Percentiles rank a stretch among this genome's conserved stretches.
Evolutionary conservation across 495 filamentous ascomycete species (phyloP).

Genomic region (Aspergillus ellipticus): DNA sequence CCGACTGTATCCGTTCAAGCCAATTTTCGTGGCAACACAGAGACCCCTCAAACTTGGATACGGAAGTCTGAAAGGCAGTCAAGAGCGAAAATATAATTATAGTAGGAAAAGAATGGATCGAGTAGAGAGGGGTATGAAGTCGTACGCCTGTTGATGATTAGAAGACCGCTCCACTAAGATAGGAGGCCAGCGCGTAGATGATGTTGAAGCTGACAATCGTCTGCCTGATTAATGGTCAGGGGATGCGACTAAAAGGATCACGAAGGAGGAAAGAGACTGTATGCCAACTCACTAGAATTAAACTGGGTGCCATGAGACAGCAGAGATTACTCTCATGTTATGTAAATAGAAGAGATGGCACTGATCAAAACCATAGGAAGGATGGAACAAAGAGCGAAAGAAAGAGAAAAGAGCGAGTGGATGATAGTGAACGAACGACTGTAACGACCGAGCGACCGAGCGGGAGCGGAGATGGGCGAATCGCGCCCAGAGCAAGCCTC

Average conservation of each 20-base stretch:
- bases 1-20: constrained; percentile 1
- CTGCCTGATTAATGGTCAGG: constrained; percentile 15
- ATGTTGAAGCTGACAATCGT: constrained; percentile 1
- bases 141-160: background rate
- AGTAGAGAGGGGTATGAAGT: background rate
- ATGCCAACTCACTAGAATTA: constrained; percentile 5
- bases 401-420: constrained; percentile 31
- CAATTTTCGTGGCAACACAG: background rate
- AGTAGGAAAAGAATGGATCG: background rate
- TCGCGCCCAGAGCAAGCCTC: background rate
- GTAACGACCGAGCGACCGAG: background rate
- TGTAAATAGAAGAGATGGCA: constrained; percentile 34
- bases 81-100: background rate
- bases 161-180: background rate
- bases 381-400: constrained; percentile 49
- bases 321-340: constrained; percentile 10
- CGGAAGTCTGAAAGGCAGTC: background rate
- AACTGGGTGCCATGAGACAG: constrained; percentile 9
- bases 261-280: background rate
- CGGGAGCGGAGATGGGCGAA: constrained; percentile 2
- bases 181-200: background rate
- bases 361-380: constrained; percentile 7
- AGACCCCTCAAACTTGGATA: constrained; percentile 1
- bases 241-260: constrained; percentile 4
- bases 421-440: background rate